Evolutionary conservation across 768 basidiomycete genomes (phyloP), one percentile per base, ranked within the genome.

Genomic region (Trametes villosa): DNA sequence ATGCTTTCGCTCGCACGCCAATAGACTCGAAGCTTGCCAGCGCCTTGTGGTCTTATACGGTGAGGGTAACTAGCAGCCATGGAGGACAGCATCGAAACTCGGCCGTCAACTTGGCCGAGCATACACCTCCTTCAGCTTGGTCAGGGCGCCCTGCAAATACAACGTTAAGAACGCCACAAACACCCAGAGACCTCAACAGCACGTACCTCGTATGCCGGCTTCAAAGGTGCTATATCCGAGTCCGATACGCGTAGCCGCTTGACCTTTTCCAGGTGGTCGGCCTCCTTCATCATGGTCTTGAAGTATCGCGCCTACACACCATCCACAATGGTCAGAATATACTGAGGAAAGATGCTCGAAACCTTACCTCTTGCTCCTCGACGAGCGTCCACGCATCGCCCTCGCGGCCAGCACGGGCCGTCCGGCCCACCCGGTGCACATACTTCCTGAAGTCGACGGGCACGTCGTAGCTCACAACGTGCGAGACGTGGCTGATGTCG

Each of bases 401-500:
- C 22, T 77, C 75, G 46, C 91, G 81, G 9, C 97, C 97, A 3
- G 97, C 97, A 51, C 97, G 84, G 3, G 97, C 97, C 6, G 97
- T 98, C 44, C 97, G 83, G 22, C 97, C 97, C 9, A 96, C 96
- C 53, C 97, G 89, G 74, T 99, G 97, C 12, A 99, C 92, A 70
- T 99, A 99, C 73, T 98, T 98, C 51, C 94, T 84, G 85, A 98
- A 95, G 72, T 98, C 97, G n/a, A 97, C 83, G 9, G 97, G 96
- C 2, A 86, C 88, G 71, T 99, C 97, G 72, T 99, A 98, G 69
- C 89, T 95, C 47, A 99, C 85, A 30, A 99, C 96, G 73, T 97
- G 92, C 3, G 88, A 85, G 33, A 98, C 93, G 64, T 93, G 86
- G 59, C 87, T 91, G 58, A 99, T 91, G 69, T 98, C 96, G 60